phyloP scores from a whole-genome alignment of 495 filamentous ascomycete genomes.

The Xylaria flabelliformis region DNA sequence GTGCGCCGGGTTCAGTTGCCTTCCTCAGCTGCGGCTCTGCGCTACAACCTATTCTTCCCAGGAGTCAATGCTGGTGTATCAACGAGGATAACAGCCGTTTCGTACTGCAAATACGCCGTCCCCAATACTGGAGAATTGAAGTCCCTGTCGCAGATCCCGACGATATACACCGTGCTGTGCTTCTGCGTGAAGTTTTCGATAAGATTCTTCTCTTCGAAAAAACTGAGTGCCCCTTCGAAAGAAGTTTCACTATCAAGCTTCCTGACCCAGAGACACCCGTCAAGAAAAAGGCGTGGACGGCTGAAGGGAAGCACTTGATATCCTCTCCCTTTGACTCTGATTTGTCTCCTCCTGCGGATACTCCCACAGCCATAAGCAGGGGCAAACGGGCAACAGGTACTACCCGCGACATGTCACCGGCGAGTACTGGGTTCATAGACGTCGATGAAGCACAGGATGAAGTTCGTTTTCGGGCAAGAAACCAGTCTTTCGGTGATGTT shows the following conservation, averaged over 20 bases:
- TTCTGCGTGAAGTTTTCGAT: conserved; percentile 71
- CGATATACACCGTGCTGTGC: conserved; percentile 63
- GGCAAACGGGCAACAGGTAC: conserved; percentile 28
- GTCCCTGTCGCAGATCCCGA: conserved; percentile 67
- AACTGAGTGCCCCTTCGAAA: conserved; percentile 83
- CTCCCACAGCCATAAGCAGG: conserved; percentile 27
- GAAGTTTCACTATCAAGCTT: conserved; percentile 75
- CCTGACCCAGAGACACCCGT: conserved; percentile 72
- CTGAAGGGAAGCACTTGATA: conserved; percentile 55
- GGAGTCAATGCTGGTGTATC: conserved; percentile 91
- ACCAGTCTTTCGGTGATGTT: neutral
- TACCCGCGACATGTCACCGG: conserved; percentile 15
- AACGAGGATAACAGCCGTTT: conserved; percentile 81
- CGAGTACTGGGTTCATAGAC: neutral
- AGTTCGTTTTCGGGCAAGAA: neutral
- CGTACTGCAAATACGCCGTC: conserved; percentile 76
- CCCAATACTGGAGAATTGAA: conserved; percentile 90
- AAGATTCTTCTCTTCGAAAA: conserved; percentile 82
- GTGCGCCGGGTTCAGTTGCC: conserved; percentile 77
- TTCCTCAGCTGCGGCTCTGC: conserved; percentile 84
- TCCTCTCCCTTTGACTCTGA: conserved; percentile 33
- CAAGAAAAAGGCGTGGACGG: conserved; percentile 73
- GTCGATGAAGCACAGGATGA: conserved; percentile 3
- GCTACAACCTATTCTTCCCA: conserved; percentile 82
- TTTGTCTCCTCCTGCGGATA: conserved; percentile 25